Percentiles rank a stretch among this genome's conserved stretches.
Evolutionary conservation across 2,329 filamentous ascomycete genomes (phyloP).

Genomic region (Truncatella angustata): DNA sequence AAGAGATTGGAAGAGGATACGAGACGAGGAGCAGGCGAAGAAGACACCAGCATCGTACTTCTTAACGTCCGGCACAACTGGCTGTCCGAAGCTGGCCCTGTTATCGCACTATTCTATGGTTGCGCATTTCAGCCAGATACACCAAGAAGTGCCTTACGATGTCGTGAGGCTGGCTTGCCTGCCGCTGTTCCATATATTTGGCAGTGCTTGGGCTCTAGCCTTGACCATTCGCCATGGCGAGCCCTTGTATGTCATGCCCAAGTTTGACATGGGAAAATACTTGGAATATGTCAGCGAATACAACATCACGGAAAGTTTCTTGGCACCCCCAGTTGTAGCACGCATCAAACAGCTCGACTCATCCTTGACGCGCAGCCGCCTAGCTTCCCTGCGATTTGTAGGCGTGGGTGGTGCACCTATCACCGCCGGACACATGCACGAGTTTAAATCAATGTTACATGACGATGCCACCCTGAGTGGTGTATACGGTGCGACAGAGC

Average conservation of each 20-base stretch:
- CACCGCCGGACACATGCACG: conserved; percentile 35
- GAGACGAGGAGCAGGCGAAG: conserved; percentile 17
- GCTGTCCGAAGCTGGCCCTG: conserved; percentile 37
- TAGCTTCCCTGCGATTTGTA: conserved; percentile 41
- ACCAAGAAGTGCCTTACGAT: conserved; percentile 26
- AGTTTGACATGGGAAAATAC: conserved; percentile 40
- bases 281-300: conserved; percentile 36
- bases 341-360: conserved; percentile 29
- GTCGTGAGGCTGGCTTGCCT: conserved; percentile 45
- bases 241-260: conserved; percentile 44
- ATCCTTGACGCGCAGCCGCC: conserved; percentile 22
- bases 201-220: conserved; percentile 42
- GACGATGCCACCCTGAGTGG: conserved; percentile 40
- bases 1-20: conserved; percentile 13
- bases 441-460: conserved; percentile 38
- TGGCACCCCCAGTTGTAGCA: conserved; percentile 44
- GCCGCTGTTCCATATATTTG: conserved; percentile 54
- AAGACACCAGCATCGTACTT: conserved; percentile 25
- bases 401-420: conserved; percentile 49
- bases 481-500: conserved; percentile 56
- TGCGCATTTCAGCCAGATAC: conserved; percentile 27
- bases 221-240: conserved; percentile 43
- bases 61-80: conserved; percentile 34
- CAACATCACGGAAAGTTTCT: conserved; percentile 45
- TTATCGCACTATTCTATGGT: conserved; percentile 34